phyloP scores from a whole-genome alignment of 108 stramenopile genomes.

The Nitzschia sp. region DNA sequence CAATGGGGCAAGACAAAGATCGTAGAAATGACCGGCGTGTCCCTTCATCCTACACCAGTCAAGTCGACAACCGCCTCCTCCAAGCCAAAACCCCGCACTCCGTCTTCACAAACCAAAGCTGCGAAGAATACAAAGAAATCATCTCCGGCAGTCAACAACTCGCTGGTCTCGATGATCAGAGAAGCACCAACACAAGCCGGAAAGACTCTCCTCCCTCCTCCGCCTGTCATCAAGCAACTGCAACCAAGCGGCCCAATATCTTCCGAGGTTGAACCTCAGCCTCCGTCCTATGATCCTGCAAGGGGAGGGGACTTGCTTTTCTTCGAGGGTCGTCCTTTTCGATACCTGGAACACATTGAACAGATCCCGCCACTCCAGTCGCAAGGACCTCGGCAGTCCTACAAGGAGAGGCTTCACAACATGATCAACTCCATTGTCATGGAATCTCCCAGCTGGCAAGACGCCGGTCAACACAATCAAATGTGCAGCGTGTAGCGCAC shows the following conservation, averaged over 20 bases:
- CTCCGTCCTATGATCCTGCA: background rate
- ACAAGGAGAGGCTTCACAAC: conserved; percentile 6
- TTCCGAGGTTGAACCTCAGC: background rate
- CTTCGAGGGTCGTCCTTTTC: conserved; percentile 66
- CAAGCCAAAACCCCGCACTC: background rate
- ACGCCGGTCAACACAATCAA: background rate
- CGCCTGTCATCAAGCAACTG: background rate
- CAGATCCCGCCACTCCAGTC: conserved; percentile 14
- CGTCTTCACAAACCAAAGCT: background rate
- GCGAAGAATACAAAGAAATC: background rate
- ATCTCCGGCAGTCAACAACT: background rate
- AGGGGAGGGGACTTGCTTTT: conserved; percentile 48
- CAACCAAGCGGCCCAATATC: too few relatives aligned
- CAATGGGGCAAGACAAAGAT: conserved; percentile 3
- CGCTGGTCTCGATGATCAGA: conserved; percentile 10
- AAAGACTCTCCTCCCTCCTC: background rate
- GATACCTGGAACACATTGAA: conserved; percentile 54
- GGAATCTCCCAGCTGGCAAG: background rate
- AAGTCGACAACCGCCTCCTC: background rate
- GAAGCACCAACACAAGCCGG: background rate
- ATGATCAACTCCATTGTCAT: conserved; percentile 18
- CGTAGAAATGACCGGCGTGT: background rate
- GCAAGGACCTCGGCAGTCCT: background rate
- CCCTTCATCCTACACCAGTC: background rate
- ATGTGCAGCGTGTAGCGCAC: conserved; percentile 8